Percentiles rank a stretch among this genome's conserved stretches.
Evolutionary conservation across 2,329 filamentous ascomycete genomes (phyloP).

Genomic region (Neofusicoccum parvum): DNA sequence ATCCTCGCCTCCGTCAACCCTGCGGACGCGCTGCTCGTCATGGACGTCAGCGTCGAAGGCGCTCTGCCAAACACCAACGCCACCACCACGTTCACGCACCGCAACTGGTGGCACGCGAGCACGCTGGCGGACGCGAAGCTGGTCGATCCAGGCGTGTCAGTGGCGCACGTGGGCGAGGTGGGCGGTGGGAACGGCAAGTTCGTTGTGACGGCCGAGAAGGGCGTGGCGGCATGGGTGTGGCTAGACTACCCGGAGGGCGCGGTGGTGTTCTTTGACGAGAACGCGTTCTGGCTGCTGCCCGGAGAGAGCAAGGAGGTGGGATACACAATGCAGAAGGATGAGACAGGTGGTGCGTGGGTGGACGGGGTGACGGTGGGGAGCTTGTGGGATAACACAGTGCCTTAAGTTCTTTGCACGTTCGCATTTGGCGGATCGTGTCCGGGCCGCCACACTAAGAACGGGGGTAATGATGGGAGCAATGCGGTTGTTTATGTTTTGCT

Average conservation of each 20-base stretch:
- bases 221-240: slow-evolving; percentile 59
- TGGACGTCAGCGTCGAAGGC: slow-evolving; percentile 50
- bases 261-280: slow-evolving; percentile 56
- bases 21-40: slow-evolving; percentile 45
- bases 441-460: too few relatives aligned
- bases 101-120: slow-evolving; percentile 54
- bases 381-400: slow-evolving; percentile 52
- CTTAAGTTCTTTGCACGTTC: slow-evolving; percentile 6
- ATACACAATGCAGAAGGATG: slow-evolving; percentile 51
- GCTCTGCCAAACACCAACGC: slow-evolving; percentile 48
- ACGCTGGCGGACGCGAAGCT: slow-evolving; percentile 50
- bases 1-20: slow-evolving; percentile 36
- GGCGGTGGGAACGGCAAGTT: slow-evolving; percentile 38
- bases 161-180: slow-evolving; percentile 36
- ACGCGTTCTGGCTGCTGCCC: slow-evolving; percentile 54
- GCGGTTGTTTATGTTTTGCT: too few relatives aligned
- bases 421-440: too few relatives aligned
- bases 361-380: slow-evolving; percentile 53
- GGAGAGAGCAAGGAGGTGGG: slow-evolving; percentile 49
- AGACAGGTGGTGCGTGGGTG: slow-evolving; percentile 47
- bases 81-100: slow-evolving; percentile 49
- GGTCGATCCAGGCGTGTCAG: slow-evolving; percentile 51
- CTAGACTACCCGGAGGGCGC: slow-evolving; percentile 54
- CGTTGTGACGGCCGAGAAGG: slow-evolving; percentile 50
- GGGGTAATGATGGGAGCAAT: too few relatives aligned